Evolutionary conservation across 2,329 filamentous ascomycete genomes (phyloP).

Genomic region (Fusarium ramigenum): DNA sequence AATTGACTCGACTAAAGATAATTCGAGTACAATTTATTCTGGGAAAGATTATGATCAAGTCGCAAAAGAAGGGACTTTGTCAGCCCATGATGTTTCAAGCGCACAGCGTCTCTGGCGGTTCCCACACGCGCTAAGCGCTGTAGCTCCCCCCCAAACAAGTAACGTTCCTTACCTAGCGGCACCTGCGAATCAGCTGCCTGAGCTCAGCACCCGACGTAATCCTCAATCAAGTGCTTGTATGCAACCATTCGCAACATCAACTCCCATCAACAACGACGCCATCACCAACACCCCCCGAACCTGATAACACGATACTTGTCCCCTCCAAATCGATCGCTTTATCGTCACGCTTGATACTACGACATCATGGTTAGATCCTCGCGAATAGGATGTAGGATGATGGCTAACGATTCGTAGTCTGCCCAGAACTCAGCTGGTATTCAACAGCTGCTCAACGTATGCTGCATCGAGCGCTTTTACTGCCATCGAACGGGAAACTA

Average conservation of each 20-base stretch:
- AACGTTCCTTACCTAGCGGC: constrained; percentile 17
- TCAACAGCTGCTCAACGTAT: constrained; percentile 97
- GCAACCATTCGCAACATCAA: constrained; percentile 30
- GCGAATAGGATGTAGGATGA: constrained; percentile 12
- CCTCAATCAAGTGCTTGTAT: constrained; percentile 25
- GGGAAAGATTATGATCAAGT: constrained; percentile 13
- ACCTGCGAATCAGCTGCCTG: constrained; percentile 27
- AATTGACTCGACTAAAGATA: not conserved
- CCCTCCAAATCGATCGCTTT: not conserved
- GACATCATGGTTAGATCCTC: constrained; percentile 37
- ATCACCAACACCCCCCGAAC: constrained; percentile 8
- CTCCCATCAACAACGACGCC: constrained; percentile 27
- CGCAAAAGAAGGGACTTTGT: constrained; percentile 16
- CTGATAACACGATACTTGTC: not conserved
- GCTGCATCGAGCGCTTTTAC: constrained; percentile 43
- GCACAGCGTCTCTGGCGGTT: constrained; percentile 27
- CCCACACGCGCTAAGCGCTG: constrained; percentile 27
- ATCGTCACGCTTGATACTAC: not conserved
- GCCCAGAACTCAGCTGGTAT: constrained; percentile 99
- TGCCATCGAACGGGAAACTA: not conserved
- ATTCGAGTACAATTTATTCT: not conserved
- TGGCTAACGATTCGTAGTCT: constrained; percentile 67
- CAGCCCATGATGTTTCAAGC: constrained; percentile 32
- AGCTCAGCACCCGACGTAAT: constrained; percentile 36
- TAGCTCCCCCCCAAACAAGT: not conserved